A percentile compares a stretch with the other conserved stretches of the same genome.
phyloP scores from a whole-genome alignment of 345 rosid species.

The Ricinus communis region DNA sequence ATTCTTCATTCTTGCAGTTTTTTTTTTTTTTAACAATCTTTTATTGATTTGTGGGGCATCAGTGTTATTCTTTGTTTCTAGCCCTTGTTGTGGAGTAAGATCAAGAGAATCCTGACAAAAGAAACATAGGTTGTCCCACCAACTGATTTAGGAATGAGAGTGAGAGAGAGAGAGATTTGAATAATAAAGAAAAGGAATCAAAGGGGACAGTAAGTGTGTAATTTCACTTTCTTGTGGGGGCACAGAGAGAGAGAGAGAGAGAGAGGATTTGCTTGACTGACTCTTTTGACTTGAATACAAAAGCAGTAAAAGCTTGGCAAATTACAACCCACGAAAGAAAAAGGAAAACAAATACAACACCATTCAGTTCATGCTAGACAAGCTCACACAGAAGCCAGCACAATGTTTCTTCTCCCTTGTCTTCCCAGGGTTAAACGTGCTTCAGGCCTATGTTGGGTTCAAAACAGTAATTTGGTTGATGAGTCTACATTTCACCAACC shows the following conservation, averaged over 20 bases:
- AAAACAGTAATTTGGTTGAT: neutral
- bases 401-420: neutral
- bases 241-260: conserved; percentile 20
- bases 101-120: conserved; percentile 29
- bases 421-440: conserved; percentile 5
- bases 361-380: conserved; percentile 10
- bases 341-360: conserved; percentile 3
- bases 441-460: conserved; percentile 13
- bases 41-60: conserved; percentile 17
- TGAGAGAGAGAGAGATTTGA: neutral
- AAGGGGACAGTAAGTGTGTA: conserved; percentile 17
- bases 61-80: conserved; percentile 10
- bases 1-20: neutral
- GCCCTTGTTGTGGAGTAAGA: neutral
- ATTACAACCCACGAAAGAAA: conserved; percentile 4
- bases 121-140: conserved; percentile 28
- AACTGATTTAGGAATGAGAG: conserved; percentile 13
- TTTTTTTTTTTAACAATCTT: neutral
- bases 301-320: conserved; percentile 25
- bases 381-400: neutral
- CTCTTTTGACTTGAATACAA: conserved; percentile 61
- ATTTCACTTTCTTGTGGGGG: conserved; percentile 82
- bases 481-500: conserved; percentile 22
- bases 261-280: conserved; percentile 48
- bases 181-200: conserved; percentile 14